Base-by-base conservation (phyloP, 78 protist species). In the Dictyostelium firmibasis region DNA sequence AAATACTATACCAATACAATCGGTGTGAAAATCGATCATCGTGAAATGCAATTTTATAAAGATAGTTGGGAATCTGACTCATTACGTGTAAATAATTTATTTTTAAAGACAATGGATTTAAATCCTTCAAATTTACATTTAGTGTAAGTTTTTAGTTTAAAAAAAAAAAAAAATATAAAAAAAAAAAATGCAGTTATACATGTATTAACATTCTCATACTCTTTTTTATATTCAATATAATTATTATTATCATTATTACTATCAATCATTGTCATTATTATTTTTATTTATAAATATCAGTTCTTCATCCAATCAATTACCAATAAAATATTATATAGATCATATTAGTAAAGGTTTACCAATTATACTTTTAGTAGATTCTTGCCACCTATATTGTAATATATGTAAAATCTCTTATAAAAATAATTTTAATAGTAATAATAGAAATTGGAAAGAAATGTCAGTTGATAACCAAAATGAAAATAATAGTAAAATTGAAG, bases 301-400 rank as follows among this genome's bases (percentile, higher is more conserved):
- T 0, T 25, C 43, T 14, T 70, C 77, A 29, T 18, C 35, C 10
- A 70, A 27, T 4, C 57, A 41, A 13, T 38, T 84, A 41, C 76
- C 79, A 27, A 23, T 84, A 43, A 23, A 84, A 23, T 29, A 84
- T 23, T 74, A 57, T 18, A 84, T 84, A 11, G 50, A 31, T 16
- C 89, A 84, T 35, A 41, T 84, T 27, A 67, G 47, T 10, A 35
- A 64, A 60, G 62, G 44, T 23, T 29, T 84, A n/a, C 89, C 89
- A 33, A 74, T 74, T n/a, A 84, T 84, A 20, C n/a, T 84, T 1
- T 69, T 84, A 11, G 89, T 84, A 4, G 89, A 84, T 27, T 84
- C 89, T 6, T 29, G 36, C 6, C 27, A 29, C 38, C 23, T 84
- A 67, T 16, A 27, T 69, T 84, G 85, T 81, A 81, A 60, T 53